A percentile compares a stretch with the other conserved stretches of the same genome.
Conservation (phyloP, 768 basidiomycete species). For the Sporobolomyces roseus region DNA sequence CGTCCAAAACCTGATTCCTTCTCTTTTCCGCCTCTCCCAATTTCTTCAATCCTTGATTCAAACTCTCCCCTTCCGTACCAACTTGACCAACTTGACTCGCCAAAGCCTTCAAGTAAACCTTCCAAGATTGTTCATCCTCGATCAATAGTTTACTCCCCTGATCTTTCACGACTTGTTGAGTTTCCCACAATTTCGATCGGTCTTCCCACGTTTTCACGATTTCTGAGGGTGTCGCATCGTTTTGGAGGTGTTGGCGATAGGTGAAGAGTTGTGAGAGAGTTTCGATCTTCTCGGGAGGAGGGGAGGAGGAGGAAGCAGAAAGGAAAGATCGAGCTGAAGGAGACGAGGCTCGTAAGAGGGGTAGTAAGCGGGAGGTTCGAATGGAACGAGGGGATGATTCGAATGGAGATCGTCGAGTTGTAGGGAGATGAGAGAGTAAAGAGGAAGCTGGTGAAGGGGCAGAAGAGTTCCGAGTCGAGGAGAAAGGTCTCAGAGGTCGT, state of each 20-base stretch:
- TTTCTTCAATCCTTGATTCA: conserved; percentile 47
- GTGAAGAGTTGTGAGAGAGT: background rate
- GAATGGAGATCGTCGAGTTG: conserved; percentile 10
- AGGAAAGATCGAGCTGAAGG: conserved; percentile 11
- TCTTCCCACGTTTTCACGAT: conserved; percentile 16
- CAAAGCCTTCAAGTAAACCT: conserved; percentile 68
- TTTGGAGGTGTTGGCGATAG: background rate
- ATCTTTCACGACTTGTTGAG: too few species aligned
- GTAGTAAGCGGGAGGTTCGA: background rate
- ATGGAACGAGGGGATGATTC: background rate
- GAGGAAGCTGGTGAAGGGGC: background rate
- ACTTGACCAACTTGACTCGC: conserved; percentile 47
- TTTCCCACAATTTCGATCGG: too few species aligned
- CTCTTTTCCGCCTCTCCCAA: conserved; percentile 35
- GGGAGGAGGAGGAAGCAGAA: background rate
- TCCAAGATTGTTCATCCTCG: conserved; percentile 67
- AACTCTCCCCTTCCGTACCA: conserved; percentile 61
- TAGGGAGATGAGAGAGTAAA: too few species aligned
- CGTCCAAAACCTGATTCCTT: conserved; percentile 18
- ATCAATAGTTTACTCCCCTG: conserved; percentile 51
- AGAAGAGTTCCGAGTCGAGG: background rate
- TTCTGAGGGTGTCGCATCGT: conserved; percentile 7
- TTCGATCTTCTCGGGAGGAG: background rate
- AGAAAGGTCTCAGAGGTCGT: conserved; percentile 8
- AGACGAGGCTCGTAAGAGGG: background rate